Evolutionary conservation across 129 eudicot genomes (phyloP).

Genomic region (Calendula officinalis): DNA sequence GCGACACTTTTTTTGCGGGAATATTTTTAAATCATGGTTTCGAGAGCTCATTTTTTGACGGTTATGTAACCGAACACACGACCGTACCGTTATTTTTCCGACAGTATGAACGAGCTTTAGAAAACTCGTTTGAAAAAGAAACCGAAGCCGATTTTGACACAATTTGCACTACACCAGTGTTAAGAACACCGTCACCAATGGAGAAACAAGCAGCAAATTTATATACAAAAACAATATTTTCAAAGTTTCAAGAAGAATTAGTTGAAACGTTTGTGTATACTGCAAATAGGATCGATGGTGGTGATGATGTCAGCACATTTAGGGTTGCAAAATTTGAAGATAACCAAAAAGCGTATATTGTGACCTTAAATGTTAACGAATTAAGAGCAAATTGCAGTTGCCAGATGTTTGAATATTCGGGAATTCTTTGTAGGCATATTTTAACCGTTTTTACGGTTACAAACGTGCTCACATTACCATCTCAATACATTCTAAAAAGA

Average conservation of each 20-base stretch:
- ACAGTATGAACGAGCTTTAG: conserved; percentile 92
- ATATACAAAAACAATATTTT: conserved; percentile 65
- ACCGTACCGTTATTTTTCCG: conserved; percentile 84
- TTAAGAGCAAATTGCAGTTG: conserved; percentile 83
- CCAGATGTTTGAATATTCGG: conserved; percentile 83
- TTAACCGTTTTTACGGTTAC: conserved; percentile 91
- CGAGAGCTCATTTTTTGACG: conserved; percentile 74
- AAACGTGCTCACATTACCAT: conserved; percentile 76
- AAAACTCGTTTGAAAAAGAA: conserved; percentile 74
- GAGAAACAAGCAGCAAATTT: conserved; percentile 88
- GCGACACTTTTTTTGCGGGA: conserved; percentile 73
- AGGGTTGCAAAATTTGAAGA: conserved; percentile 93
- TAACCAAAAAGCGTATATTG: conserved; percentile 60
- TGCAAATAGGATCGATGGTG: conserved; percentile 77
- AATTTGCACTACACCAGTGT: conserved; percentile 54
- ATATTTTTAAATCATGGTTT: conserved; percentile 43
- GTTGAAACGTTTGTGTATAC: conserved; percentile 94
- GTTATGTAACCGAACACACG: conserved; percentile 74
- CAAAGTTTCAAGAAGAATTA: conserved; percentile 81
- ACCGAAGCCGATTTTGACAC: conserved; percentile 82
- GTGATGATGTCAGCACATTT: conserved; percentile 61
- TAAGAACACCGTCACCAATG: conserved; percentile 95
- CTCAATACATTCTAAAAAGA: conserved; percentile 78
- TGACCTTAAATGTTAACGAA: conserved; percentile 57
- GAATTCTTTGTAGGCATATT: conserved; percentile 82